Conservation (phyloP, 202 grass and related monocot species). For the Saccharum hybrid region DNA sequence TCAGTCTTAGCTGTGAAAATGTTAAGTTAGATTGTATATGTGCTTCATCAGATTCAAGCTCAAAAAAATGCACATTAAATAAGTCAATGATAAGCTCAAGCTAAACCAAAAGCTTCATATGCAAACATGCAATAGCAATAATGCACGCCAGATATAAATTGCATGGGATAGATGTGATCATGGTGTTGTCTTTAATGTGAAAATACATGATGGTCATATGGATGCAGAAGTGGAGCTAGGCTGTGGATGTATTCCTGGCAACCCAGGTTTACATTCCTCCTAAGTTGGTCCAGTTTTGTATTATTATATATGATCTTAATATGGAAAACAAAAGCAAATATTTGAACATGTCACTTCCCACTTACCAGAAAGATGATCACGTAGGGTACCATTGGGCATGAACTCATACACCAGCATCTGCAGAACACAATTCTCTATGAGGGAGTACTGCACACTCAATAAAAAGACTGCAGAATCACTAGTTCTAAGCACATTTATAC, state of each 20-base stretch:
- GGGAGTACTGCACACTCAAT: slow-evolving; percentile 24
- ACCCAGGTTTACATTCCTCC: not conserved
- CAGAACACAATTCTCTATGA: slow-evolving; percentile 47
- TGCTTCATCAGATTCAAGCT: slow-evolving; percentile 1
- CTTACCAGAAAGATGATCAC: slow-evolving; percentile 81
- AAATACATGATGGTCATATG: slow-evolving; percentile 5
- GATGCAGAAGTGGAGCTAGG: not conserved
- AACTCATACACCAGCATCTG: slow-evolving; percentile 99
- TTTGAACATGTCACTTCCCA: slow-evolving; percentile 6
- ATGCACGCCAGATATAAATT: not conserved
- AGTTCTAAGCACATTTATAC: not conserved
- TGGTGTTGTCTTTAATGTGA: slow-evolving; percentile 6
- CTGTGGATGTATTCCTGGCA: not conserved
- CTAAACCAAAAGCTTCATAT: slow-evolving; percentile 11
- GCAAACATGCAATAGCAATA: not conserved
- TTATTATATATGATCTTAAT: slow-evolving; percentile 13
- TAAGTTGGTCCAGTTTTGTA: not conserved
- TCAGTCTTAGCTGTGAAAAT: slow-evolving; percentile 55
- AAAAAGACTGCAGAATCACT: slow-evolving; percentile 24
- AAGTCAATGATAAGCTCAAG: slow-evolving; percentile 2
- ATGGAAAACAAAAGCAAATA: slow-evolving; percentile 16
- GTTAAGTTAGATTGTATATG: not conserved
- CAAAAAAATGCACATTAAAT: slow-evolving; percentile 4
- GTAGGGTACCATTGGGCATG: slow-evolving; percentile 89
- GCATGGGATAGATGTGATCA: not conserved